Conservation (phyloP, 2,329 filamentous ascomycete genomes). For the Aspergillus jensenii region DNA sequence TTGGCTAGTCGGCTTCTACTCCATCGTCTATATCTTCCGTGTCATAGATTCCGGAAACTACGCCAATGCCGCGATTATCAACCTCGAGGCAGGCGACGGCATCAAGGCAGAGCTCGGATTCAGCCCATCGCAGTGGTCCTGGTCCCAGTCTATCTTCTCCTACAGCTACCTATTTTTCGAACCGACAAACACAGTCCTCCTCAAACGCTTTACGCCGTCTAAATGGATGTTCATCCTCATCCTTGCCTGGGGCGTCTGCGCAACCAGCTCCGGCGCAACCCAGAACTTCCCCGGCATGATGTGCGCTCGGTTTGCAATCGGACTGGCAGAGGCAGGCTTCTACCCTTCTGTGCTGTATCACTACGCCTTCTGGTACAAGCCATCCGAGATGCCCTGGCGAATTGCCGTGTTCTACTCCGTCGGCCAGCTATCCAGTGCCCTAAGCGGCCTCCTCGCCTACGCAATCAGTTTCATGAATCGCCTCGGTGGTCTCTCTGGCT, state of each 20-base stretch:
- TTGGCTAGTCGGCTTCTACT: constrained; percentile 32
- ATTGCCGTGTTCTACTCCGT: constrained; percentile 42
- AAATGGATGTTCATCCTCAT: constrained; percentile 39
- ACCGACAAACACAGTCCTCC: constrained; percentile 39
- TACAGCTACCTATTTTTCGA: constrained; percentile 43
- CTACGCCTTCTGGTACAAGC: constrained; percentile 43
- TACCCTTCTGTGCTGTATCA: constrained; percentile 38
- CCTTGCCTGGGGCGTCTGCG: constrained; percentile 38
- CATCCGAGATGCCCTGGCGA: constrained; percentile 34
- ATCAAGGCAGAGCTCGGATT: constrained; percentile 42
- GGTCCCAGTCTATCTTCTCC: constrained; percentile 43
- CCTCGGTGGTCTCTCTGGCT: constrained; percentile 32
- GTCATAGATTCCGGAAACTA: constrained; percentile 43
- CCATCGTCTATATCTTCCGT: constrained; percentile 41
- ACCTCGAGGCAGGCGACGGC: constrained; percentile 39
- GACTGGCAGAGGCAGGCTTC: constrained; percentile 38
- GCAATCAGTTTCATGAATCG: constrained; percentile 41
- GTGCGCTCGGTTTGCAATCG: constrained; percentile 40
- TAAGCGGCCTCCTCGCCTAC: constrained; percentile 37
- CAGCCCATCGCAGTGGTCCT: constrained; percentile 36
- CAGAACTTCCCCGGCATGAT: constrained; percentile 40
- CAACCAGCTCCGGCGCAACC: constrained; percentile 36
- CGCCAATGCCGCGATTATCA: constrained; percentile 44
- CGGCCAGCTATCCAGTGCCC: constrained; percentile 34
- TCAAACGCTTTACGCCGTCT: constrained; percentile 37